phyloP scores from a whole-genome alignment of 1,284 basidiomycete genomes.

The Ustilago trichophora region DNA sequence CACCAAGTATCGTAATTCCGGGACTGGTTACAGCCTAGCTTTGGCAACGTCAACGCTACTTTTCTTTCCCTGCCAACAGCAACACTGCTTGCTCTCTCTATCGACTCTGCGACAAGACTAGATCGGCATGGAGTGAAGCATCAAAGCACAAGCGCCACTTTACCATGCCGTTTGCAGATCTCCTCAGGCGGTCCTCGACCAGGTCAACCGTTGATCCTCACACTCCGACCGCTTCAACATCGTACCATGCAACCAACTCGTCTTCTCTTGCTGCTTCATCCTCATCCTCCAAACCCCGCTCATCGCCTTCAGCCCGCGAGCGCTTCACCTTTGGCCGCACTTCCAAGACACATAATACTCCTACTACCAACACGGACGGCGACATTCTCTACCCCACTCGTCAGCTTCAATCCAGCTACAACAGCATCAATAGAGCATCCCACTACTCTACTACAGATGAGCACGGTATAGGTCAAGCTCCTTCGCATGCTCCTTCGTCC shows the following conservation, averaged over 20 bases:
- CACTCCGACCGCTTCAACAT: background rate
- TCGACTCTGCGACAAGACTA: too few species aligned
- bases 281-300: conserved; percentile 5
- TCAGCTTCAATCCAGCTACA: background rate
- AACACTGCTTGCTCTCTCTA: too few species aligned
- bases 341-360: conserved; percentile 2
- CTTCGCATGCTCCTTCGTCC: conserved; percentile 8
- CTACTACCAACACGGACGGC: conserved; percentile 3
- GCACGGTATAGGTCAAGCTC: conserved; percentile 26
- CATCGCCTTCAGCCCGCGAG: conserved; percentile 1
- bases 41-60: too few species aligned
- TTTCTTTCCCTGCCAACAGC: too few species aligned
- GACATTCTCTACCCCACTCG: conserved; percentile 20
- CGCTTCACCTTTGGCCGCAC: conserved; percentile 14
- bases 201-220: background rate
- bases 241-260: conserved; percentile 8
- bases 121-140: too few species aligned
- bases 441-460: conserved; percentile 20
- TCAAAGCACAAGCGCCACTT: too few species aligned
- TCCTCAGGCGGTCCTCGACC: conserved; percentile 17
- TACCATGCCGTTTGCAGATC: conserved; percentile 27
- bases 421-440: conserved; percentile 2
- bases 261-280: too few species aligned
- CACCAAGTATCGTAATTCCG: too few species aligned
- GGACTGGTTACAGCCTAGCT: too few species aligned